Evolutionary conservation across 2,329 filamentous ascomycete genomes (phyloP).

Genomic region (Chrysosporium keratinophilum): DNA sequence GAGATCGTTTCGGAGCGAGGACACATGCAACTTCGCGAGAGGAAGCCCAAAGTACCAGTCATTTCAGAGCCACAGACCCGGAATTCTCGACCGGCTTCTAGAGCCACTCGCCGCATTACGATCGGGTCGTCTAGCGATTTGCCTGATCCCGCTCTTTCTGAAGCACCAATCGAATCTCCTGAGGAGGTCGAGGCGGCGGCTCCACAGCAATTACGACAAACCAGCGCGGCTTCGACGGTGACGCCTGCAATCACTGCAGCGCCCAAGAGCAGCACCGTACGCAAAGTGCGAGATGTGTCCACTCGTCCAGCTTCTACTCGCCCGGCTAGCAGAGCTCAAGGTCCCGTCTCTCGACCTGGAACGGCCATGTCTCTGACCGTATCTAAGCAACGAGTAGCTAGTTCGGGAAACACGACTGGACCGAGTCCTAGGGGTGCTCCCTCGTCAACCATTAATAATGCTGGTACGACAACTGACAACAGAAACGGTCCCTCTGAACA

Average conservation of each 20-base stretch:
- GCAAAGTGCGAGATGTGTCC: not conserved
- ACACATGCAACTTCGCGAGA: slow-evolving; percentile 64
- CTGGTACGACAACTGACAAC: not conserved
- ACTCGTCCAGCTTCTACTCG: slow-evolving; percentile 7
- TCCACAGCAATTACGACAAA: slow-evolving; percentile 18
- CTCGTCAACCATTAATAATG: not conserved
- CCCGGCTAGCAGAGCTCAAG: not conserved
- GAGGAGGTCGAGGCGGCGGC: not conserved
- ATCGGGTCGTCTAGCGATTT: slow-evolving; percentile 46
- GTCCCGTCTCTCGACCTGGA: not conserved
- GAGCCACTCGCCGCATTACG: slow-evolving; percentile 49
- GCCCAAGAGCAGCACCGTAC: slow-evolving; percentile 14
- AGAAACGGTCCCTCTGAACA: not conserved
- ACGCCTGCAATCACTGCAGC: slow-evolving; percentile 14
- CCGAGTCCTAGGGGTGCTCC: not conserved
- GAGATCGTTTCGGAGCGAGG: slow-evolving; percentile 41
- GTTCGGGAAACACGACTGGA: not conserved
- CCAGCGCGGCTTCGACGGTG: slow-evolving; percentile 26
- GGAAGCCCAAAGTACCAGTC: slow-evolving; percentile 46
- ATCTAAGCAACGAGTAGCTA: slow-evolving; percentile 1
- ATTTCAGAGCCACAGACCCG: slow-evolving; percentile 45
- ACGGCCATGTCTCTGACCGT: not conserved
- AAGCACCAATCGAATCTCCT: slow-evolving; percentile 11
- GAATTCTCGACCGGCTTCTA: slow-evolving; percentile 31
- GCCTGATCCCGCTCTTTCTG: slow-evolving; percentile 24